Percentiles rank a stretch among this genome's conserved stretches.
Evolutionary conservation across 345 rosid genomes (phyloP).

Genomic region (Viola odorata): DNA sequence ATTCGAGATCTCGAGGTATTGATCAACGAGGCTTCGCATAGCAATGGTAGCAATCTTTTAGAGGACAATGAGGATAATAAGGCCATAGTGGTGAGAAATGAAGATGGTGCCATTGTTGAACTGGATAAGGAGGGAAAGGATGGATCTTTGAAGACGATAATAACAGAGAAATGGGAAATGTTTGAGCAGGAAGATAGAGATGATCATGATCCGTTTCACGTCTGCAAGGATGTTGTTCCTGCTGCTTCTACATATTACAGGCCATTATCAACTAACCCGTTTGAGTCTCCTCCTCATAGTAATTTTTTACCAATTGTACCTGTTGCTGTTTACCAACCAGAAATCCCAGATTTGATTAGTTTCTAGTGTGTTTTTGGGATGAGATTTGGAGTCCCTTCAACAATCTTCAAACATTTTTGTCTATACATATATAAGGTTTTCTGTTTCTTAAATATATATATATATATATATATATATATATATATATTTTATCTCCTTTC

Average conservation of each 20-base stretch:
- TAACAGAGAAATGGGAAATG: conserved; percentile 56
- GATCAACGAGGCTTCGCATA: conserved; percentile 24
- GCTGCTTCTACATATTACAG: not conserved
- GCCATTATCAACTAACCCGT: conserved; percentile 6
- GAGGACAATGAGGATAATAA: not conserved
- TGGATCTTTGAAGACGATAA: conserved; percentile 29
- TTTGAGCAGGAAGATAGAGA: conserved; percentile 38
- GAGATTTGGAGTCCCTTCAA: not conserved
- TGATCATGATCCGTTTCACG: too few species aligned
- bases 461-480: too few species aligned
- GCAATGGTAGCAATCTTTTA: not conserved
- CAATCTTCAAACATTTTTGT: not conserved
- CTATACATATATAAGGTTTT: too few species aligned
- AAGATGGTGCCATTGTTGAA: conserved; percentile 4
- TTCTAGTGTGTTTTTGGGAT: conserved; percentile 19
- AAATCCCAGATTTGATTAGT: conserved; percentile 47
- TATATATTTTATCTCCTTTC: too few species aligned
- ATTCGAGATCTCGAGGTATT: conserved; percentile 42
- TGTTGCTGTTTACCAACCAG: conserved; percentile 11
- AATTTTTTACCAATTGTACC: conserved; percentile 17
- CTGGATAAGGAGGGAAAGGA: not conserved
- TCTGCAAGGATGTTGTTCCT: not conserved
- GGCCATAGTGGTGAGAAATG: conserved; percentile 16
- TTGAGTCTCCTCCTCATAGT: not conserved
- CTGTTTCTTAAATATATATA: too few species aligned